Percentiles rank a stretch among this genome's conserved stretches.
These are phyloP conservation scores for Aegilops umbellulata DNA, from an alignment of 176 grass and related monocot genomes.

Conservation along the genomic window DNA sequence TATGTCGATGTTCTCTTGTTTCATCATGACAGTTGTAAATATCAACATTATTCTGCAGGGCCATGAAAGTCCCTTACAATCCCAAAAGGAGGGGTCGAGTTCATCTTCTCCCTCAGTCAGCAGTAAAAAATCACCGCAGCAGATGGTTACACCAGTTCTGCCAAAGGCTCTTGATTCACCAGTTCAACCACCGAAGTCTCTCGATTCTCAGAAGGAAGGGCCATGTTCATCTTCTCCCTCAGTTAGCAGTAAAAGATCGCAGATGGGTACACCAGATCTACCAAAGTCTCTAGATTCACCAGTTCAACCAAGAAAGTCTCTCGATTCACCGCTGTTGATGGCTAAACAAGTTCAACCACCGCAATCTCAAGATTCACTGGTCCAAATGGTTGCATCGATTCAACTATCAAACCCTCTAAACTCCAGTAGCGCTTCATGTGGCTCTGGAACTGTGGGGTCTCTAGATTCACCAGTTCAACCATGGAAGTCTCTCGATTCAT, in stretches of 20 bases:
- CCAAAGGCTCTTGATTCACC: background rate
- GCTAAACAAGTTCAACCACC: background rate
- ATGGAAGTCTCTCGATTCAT: background rate
- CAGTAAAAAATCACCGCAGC: background rate
- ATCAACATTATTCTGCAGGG: background rate
- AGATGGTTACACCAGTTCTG: background rate
- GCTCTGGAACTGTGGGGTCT: constrained; percentile 13
- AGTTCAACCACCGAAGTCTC: background rate
- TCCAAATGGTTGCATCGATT: background rate
- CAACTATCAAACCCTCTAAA: background rate
- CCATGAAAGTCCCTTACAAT: background rate
- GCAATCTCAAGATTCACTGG: background rate
- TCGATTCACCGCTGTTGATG: background rate
- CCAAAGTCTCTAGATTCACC: background rate
- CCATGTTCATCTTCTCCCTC: background rate
- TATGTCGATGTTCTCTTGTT: background rate
- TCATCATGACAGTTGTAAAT: background rate
- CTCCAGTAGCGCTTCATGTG: background rate
- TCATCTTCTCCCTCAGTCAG: constrained; percentile 1
- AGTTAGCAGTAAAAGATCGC: background rate
- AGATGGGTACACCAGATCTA: constrained; percentile 2
- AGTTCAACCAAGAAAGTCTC: background rate
- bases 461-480: background rate
- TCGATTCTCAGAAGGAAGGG: background rate
- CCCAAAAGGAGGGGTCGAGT: background rate